A percentile compares a stretch with the other conserved stretches of the same genome.
Evolutionary conservation across 163 green algal genomes (phyloP).

Genomic region (Prototheca wickerhamii): DNA sequence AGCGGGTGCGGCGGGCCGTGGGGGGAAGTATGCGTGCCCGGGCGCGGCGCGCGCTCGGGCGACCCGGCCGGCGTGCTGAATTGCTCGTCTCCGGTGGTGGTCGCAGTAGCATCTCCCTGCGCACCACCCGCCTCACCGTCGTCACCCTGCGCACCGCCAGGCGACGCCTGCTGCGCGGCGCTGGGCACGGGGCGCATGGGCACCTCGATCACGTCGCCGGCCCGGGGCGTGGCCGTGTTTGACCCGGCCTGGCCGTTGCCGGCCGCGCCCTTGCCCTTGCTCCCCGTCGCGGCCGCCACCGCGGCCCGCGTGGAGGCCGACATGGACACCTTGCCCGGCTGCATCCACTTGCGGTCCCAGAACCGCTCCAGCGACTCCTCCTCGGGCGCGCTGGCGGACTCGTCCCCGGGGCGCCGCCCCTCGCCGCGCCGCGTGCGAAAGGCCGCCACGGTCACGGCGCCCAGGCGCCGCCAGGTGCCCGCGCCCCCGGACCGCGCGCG

Average conservation of each 20-base stretch:
- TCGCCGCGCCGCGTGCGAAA: background rate
- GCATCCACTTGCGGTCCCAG: slow-evolving; percentile 20
- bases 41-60: too few relatives aligned
- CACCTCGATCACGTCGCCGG: background rate
- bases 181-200: background rate
- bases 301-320: background rate
- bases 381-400: background rate
- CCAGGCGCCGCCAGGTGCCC: background rate
- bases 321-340: slow-evolving; percentile 8
- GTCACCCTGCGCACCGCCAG: too few relatives aligned
- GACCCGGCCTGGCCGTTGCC: slow-evolving; percentile 3
- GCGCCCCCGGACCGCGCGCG: background rate
- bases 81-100: too few relatives aligned
- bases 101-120: too few relatives aligned
- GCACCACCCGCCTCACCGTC: too few relatives aligned
- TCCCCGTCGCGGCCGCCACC: slow-evolving; percentile 3
- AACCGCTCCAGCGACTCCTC: slow-evolving; percentile 10
- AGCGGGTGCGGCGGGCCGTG: too few relatives aligned
- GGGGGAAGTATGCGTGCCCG: too few relatives aligned
- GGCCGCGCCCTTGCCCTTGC: too few relatives aligned
- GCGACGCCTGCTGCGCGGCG: too few relatives aligned
- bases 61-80: too few relatives aligned
- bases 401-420: too few relatives aligned
- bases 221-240: background rate
- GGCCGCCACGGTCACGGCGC: background rate